These are phyloP conservation scores for Metschnikowia picachoensis DNA, from an alignment of 805 yeast species.

Conservation along the genomic window DNA sequence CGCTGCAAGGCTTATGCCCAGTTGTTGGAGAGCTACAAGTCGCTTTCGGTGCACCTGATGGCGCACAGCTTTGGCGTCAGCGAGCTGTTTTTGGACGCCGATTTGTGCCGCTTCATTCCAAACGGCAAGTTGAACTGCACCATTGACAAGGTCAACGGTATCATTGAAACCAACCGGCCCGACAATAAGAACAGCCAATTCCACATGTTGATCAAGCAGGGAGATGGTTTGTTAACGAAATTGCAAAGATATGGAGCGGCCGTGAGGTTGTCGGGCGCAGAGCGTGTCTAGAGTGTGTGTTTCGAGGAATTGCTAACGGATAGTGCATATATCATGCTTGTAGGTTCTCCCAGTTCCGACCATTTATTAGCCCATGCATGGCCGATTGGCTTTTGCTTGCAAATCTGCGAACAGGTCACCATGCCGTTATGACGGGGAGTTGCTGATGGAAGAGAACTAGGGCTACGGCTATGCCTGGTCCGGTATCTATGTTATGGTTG, in stretches of 20 bases:
- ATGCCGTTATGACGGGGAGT: no score
- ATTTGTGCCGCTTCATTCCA: constrained; percentile 86
- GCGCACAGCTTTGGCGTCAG: constrained; percentile 91
- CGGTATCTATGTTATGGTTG: no score
- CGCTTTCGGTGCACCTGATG: constrained; percentile 87
- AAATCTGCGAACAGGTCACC: no score
- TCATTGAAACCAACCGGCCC: constrained; percentile 92
- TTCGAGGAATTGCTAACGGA: not conserved
- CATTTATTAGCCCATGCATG: no score
- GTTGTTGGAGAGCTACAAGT: constrained; percentile 88
- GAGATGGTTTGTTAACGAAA: constrained; percentile 88
- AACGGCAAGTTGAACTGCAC: constrained; percentile 92
- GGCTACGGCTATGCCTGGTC: no score
- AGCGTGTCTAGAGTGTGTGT: constrained; percentile 32
- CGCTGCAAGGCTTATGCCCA: constrained; percentile 94
- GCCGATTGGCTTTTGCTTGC: no score
- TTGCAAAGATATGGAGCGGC: constrained; percentile 97
- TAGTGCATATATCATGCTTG: no score
- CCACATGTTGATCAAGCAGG: constrained; percentile 82
- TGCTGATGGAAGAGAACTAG: no score
- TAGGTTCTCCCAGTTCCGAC: no score
- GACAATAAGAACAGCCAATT: constrained; percentile 95
- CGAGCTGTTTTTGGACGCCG: constrained; percentile 80
- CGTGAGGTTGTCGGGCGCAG: constrained; percentile 91
- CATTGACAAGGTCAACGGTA: constrained; percentile 91